A percentile compares a stretch with the other conserved stretches of the same genome.
These are phyloP conservation scores for Penicillium coffeae DNA, from an alignment of 495 filamentous ascomycete genomes.

Conservation along the genomic window DNA sequence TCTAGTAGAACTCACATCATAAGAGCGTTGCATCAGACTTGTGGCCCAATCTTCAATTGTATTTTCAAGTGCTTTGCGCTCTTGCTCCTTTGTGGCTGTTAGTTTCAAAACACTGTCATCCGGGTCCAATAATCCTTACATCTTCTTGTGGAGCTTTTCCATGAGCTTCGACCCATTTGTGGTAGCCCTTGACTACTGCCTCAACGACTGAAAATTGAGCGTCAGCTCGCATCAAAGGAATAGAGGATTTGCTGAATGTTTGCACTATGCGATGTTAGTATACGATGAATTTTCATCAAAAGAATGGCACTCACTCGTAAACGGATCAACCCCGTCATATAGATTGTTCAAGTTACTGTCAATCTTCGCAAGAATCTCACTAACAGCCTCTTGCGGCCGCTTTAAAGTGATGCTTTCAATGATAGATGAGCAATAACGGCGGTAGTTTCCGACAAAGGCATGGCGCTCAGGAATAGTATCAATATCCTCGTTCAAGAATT, in stretches of 20 bases:
- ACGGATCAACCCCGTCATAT: slow-evolving; percentile 65
- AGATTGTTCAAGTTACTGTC: slow-evolving; percentile 69
- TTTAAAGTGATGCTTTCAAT: slow-evolving; percentile 80
- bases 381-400: slow-evolving; percentile 77
- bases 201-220: slow-evolving; percentile 87
- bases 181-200: slow-evolving; percentile 84
- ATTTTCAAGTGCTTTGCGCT: slow-evolving; percentile 57
- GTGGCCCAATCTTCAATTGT: slow-evolving; percentile 79
- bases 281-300: neutral
- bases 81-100: slow-evolving; percentile 47
- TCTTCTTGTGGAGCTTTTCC: slow-evolving; percentile 54
- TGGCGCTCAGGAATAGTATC: slow-evolving; percentile 93
- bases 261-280: slow-evolving; percentile 41
- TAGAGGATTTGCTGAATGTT: slow-evolving; percentile 76
- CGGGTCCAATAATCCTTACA: neutral
- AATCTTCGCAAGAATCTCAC: slow-evolving; percentile 75
- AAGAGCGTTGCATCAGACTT: slow-evolving; percentile 65
- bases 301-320: slow-evolving; percentile 33
- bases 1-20: slow-evolving; percentile 52
- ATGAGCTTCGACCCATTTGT: slow-evolving; percentile 65
- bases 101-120: slow-evolving; percentile 2
- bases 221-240: slow-evolving; percentile 74
- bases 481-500: slow-evolving; percentile 86
- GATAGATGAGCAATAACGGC: slow-evolving; percentile 79
- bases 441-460: slow-evolving; percentile 95